Base-by-base conservation (phyloP, 2,329 filamentous ascomycete species). In the Ophiobolus disseminans region DNA sequence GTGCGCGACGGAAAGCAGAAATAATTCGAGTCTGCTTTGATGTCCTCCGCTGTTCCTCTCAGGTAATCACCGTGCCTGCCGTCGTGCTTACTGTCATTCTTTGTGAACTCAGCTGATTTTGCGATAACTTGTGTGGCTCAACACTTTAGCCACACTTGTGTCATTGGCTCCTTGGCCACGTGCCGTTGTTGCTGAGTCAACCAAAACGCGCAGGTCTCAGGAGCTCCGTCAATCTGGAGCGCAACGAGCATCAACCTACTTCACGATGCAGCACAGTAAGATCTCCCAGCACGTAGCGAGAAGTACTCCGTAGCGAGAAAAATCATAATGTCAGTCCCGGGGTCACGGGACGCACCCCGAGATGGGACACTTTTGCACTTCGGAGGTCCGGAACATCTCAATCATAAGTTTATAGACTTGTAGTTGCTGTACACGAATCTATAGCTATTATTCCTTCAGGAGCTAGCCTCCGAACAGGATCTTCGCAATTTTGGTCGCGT, bases 101-200 rank as follows among this genome's bases (percentile, higher is more conserved):
- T n/a, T n/a, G n/a, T n/a, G n/a, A n/a, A n/a, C n/a, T n/a, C n/a
- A n/a, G n/a, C n/a, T n/a, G n/a, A n/a, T n/a, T n/a, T n/a, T n/a
- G n/a, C n/a, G n/a, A n/a, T n/a, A n/a, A n/a, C n/a, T n/a, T n/a
- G n/a, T 3, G 20, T 22, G 21, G 37, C 37, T 42, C n/a, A 30
- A 17, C 14, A 22, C 25, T 17, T 42, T 42, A 42, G 39, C 39
- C 25, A 42, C 25, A 42, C 7, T 8, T 32, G 25, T 20, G 17
- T 42, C 25, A 42, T 42, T 42, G 13, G 23, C 26, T 42, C 23
- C n/a, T n/a, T 30, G 25, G 11, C 14, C 21, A 22, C 17, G 25
- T 53, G 40, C 38, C 49, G 46, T 17, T 46, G 42, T 47, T 56
- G 48, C 53, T 56, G 45, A 56, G 45, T 53, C 49, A 56, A 56